A percentile compares a stretch with the other conserved stretches of the same genome.
Evolutionary conservation across 768 basidiomycete species (phyloP).

Genomic region (Sarcodon sp.): DNA sequence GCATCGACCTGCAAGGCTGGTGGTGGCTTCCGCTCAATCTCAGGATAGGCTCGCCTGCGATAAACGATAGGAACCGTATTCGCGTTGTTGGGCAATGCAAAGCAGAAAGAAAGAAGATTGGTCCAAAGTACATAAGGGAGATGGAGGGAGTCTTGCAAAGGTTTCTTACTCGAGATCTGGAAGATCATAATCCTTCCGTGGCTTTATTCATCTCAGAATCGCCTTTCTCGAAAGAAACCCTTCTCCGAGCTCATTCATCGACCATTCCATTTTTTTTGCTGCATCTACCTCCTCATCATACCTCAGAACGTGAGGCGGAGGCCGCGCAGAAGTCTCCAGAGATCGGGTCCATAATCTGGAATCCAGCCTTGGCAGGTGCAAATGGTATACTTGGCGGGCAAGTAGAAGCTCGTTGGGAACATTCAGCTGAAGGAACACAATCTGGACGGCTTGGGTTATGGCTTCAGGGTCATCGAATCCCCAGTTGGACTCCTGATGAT

Average conservation of each 20-base stretch:
- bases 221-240: constrained; percentile 58
- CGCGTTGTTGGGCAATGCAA: constrained; percentile 86
- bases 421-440: constrained; percentile 7
- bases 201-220: constrained; percentile 76
- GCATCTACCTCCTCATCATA: constrained; percentile 44
- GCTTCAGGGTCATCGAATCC: constrained; percentile 20
- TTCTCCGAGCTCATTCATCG: constrained; percentile 62
- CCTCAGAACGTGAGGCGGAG: constrained; percentile 3
- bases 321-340: constrained; percentile 3
- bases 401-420: constrained; percentile 61
- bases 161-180: constrained; percentile 13
- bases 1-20: constrained; percentile 83
- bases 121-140: constrained; percentile 76
- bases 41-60: not conserved
- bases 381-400: constrained; percentile 44
- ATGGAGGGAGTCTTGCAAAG: constrained; percentile 78
- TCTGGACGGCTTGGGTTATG: constrained; percentile 29
- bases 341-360: constrained; percentile 50
- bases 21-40: constrained; percentile 64
- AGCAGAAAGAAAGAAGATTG: constrained; percentile 71
- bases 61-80: constrained; percentile 31
- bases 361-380: constrained; percentile 46
- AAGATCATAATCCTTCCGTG: constrained; percentile 27
- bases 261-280: constrained; percentile 70
- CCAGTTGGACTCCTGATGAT: constrained; percentile 10